Base-by-base conservation (phyloP, 352 stramenopile genomes). In the Pythium vanterpoolii region DNA sequence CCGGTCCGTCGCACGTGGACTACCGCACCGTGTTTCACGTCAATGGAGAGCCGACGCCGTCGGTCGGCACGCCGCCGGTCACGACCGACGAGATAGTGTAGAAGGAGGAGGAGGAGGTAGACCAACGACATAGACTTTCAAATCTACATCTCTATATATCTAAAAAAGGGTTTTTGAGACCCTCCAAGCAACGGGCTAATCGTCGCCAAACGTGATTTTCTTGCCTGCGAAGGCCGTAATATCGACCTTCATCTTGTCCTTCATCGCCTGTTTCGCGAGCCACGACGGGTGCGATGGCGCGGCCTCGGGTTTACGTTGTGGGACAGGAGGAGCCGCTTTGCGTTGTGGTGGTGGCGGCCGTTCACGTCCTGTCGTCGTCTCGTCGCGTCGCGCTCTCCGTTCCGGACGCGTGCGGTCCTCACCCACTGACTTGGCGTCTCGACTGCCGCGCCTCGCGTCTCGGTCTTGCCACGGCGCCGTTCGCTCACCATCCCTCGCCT, bases 201-300 rank as follows among this genome's bases (percentile, higher is more conserved):
- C 71, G 48, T 86, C 76, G 31, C 68, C 64, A 64, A 94, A 94
- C 28, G 77, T 86, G 60, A 94, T 90, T 69, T 94, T 94, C 69
- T 91, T 92, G 63, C 85, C 85, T 19, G 67, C 73, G 55, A 90
- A 92, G 36, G 73, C 77, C 6, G 72, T 68, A 64, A 94, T 79
- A 49, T 68, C 75, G 13, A 79, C 64, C 59, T 88, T 88, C 62
- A 89, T 72, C 67, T 94, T 94, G 59, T 89, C 83, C 59, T 94
- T 94, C 51, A 84, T 72, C 52, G 77, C 73, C 57, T 92, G 85
- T 60, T 94, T 94, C n/a, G 85, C 85, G 42, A 89, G 46, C 85
- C 85, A 68, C 60, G 77, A 88, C 52, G 79, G 79, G 42, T 87
- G 77, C 49, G 79, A 74, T 44, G 66, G 49, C 40, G 76, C 65